A percentile compares a stretch with the other conserved stretches of the same genome.
These are phyloP conservation scores for Endothia cerciana DNA, from an alignment of 2,329 filamentous ascomycete species.

Conservation along the genomic window DNA sequence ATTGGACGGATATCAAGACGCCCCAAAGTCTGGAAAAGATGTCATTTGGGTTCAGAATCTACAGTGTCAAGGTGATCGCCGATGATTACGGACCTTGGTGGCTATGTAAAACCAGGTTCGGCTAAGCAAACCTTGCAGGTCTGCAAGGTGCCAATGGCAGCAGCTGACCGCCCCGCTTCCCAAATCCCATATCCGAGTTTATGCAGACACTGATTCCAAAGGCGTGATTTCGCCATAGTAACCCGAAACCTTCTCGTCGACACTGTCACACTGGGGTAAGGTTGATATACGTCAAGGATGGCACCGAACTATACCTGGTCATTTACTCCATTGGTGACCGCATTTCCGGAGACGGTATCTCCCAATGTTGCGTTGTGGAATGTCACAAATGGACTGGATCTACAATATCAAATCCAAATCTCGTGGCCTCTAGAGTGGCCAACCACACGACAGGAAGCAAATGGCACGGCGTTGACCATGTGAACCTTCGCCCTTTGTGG, in stretches of 20 bases:
- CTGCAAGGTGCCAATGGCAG: neutral
- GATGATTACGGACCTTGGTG: too few species aligned
- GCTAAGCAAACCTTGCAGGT: neutral
- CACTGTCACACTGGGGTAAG: neutral
- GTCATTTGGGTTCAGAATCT: too few species aligned
- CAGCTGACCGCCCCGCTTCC: neutral
- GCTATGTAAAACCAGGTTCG: neutral
- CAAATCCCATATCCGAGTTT: too few species aligned
- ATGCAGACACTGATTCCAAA: too few species aligned
- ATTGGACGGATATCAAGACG: too few species aligned
- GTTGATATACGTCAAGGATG: constrained; percentile 8
- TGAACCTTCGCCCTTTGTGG: neutral
- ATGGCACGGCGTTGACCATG: constrained; percentile 20
- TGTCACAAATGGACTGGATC: constrained; percentile 26
- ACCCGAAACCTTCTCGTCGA: neutral
- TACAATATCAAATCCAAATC: constrained; percentile 28
- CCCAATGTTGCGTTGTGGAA: constrained; percentile 31
- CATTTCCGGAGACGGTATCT: constrained; percentile 25
- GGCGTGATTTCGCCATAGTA: too few species aligned
- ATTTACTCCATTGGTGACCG: constrained; percentile 25
- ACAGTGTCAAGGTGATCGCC: too few species aligned
- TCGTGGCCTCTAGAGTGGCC: constrained; percentile 31
- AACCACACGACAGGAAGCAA: constrained; percentile 11
- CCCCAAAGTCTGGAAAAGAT: too few species aligned
- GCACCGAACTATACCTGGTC: constrained; percentile 33